These are phyloP conservation scores for Fistulinella cinereoalba DNA, from an alignment of 1,284 basidiomycete species.

Conservation along the genomic window DNA sequence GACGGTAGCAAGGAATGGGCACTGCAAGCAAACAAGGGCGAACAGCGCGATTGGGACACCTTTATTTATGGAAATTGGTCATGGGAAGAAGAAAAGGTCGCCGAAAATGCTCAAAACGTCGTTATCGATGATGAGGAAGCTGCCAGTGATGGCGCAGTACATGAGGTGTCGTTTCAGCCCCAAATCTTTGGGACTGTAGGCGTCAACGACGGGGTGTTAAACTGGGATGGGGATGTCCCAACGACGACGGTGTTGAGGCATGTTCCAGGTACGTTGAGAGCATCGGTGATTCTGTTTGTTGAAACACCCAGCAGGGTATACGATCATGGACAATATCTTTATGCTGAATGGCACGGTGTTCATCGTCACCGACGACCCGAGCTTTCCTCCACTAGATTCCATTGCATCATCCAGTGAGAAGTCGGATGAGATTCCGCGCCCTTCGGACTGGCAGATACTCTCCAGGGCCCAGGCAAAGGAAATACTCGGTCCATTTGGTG, in stretches of 20 bases:
- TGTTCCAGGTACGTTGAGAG: conserved; percentile 48
- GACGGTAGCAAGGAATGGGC: conserved; percentile 41
- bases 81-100: conserved; percentile 58
- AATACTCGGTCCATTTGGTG: conserved; percentile 54
- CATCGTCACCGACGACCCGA: conserved; percentile 57
- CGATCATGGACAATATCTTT: conserved; percentile 75
- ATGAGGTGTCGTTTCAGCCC: conserved; percentile 21
- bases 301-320: conserved; percentile 57
- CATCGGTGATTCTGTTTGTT: conserved; percentile 2
- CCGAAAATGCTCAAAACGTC: conserved; percentile 43
- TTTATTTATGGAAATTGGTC: conserved; percentile 65
- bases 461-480: conserved; percentile 50
- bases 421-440: conserved; percentile 44
- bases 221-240: conserved; percentile 56
- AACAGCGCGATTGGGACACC: conserved; percentile 41
- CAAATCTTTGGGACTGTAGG: conserved; percentile 41
- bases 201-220: conserved; percentile 49
- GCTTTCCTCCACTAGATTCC: conserved; percentile 48
- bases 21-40: conserved; percentile 4
- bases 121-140: neutral
- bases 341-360: conserved; percentile 67
- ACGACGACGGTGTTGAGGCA: conserved; percentile 52
- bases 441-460: conserved; percentile 64
- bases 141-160: too few species aligned
- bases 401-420: conserved; percentile 47